phyloP scores from a whole-genome alignment of 116 monocot species.

The Posidonia oceanica region DNA sequence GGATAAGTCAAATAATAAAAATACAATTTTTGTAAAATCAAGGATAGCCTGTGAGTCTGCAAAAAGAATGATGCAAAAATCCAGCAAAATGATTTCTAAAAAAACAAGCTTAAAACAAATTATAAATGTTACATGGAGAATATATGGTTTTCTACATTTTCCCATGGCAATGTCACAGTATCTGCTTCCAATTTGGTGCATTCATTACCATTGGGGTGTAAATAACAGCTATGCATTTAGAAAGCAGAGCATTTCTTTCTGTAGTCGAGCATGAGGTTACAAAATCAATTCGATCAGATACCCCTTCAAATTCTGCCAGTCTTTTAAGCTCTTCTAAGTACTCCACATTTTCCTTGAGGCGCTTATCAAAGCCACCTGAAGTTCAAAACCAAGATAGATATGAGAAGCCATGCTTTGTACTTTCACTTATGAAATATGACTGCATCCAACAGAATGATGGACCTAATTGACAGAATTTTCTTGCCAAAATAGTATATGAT shows the following conservation, averaged over 20 bases:
- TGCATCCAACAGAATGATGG: not conserved
- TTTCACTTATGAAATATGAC: not conserved
- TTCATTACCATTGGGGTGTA: slow-evolving; percentile 77
- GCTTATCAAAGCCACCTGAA: slow-evolving; percentile 82
- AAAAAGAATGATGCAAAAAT: too few species aligned
- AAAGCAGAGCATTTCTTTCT: slow-evolving; percentile 74
- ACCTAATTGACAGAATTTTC: not conserved
- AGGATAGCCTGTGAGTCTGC: too few species aligned
- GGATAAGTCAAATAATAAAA: too few species aligned
- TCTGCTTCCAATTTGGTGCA: not conserved
- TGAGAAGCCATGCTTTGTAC: too few species aligned
- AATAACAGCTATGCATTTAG: slow-evolving; percentile 68
- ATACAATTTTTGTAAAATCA: too few species aligned
- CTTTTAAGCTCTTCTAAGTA: slow-evolving; percentile 78
- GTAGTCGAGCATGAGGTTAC: slow-evolving; percentile 79
- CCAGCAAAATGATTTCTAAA: too few species aligned
- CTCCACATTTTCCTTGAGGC: slow-evolving; percentile 88
- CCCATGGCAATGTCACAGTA: not conserved
- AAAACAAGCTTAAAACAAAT: too few species aligned
- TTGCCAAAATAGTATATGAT: not conserved
- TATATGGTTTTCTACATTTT: too few species aligned
- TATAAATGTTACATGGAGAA: too few species aligned
- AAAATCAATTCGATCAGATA: slow-evolving; percentile 59
- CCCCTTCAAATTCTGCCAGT: slow-evolving; percentile 46
- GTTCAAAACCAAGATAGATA: not conserved